Evolutionary conservation across 2,329 filamentous ascomycete species (phyloP).

Genomic region (Penicillium corylophilum): DNA sequence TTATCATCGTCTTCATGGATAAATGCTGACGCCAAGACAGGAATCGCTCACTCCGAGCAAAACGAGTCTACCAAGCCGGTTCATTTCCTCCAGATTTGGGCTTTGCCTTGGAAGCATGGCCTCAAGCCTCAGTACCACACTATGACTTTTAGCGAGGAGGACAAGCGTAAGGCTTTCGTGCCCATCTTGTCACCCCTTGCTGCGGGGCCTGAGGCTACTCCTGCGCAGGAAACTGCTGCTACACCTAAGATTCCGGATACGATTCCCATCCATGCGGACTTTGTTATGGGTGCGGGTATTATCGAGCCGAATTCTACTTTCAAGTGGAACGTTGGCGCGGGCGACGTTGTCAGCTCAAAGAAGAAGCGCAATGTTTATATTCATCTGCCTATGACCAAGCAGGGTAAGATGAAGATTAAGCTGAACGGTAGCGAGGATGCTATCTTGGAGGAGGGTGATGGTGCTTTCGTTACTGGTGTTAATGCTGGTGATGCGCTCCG

Average conservation of each 20-base stretch:
- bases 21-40: slow-evolving; percentile 27
- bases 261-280: slow-evolving; percentile 81
- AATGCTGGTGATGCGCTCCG: slow-evolving; percentile 63
- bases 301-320: slow-evolving; percentile 66
- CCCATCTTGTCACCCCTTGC: slow-evolving; percentile 74
- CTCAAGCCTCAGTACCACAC: slow-evolving; percentile 77
- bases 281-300: slow-evolving; percentile 77
- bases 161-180: slow-evolving; percentile 69
- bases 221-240: slow-evolving; percentile 62
- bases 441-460: slow-evolving; percentile 73
- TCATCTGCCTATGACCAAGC: slow-evolving; percentile 77
- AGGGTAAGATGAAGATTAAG: slow-evolving; percentile 69
- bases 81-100: slow-evolving; percentile 90
- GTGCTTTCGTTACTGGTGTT: slow-evolving; percentile 69
- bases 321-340: slow-evolving; percentile 68
- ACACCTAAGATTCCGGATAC: slow-evolving; percentile 62
- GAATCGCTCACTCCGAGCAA: slow-evolving; percentile 77
- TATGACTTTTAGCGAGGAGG: slow-evolving; percentile 67
- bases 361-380: slow-evolving; percentile 70
- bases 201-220: slow-evolving; percentile 61
- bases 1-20: slow-evolving; percentile 1
- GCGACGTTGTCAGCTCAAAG: slow-evolving; percentile 35
- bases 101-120: slow-evolving; percentile 70
- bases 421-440: slow-evolving; percentile 66
- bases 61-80: slow-evolving; percentile 72